Base-by-base conservation (phyloP, 164 flowering plant species). In the Euptelea pleiosperma region DNA sequence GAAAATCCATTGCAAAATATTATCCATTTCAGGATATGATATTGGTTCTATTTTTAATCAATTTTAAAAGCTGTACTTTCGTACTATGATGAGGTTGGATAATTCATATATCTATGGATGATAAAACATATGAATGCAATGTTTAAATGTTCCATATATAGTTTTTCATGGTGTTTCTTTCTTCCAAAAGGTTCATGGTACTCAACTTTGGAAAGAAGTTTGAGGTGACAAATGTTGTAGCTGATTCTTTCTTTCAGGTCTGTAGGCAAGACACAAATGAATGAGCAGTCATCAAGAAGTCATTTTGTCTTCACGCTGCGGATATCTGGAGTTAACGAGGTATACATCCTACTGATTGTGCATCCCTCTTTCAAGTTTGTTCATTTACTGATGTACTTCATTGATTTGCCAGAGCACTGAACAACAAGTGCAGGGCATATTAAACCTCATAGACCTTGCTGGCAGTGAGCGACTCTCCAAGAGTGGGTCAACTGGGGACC, bases 401-500 rank as follows among this genome's bases (percentile, higher is more conserved):
- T 29, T 34, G 28, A 5, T 57, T 53, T 36, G 35, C 21, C 55
- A 91, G 97, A 82, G 87, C 75, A 94, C 96, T 8, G 96, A 89
- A 22, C 93, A 89, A 74, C 96, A 91, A 75, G 97, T 94, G 4
- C 93, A 89, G 65, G 97, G 99, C 22, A 80, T 91, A 5, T 63
- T 94, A 54, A 94, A 94, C 68, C 90, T 94, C 9, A 85, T 94
- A 57, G 99, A 94, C 64, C 91, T 94, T 61, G 99, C 99, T 36
- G 99, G 99, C 3, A 94, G 99, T 62, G 99, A 94, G 65, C 93
- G 99, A n/a, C 82, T 94, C 35, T 94, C 99, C 1, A 91, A 84
- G 71, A 94, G 99, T 71, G 97, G 97, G 8, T 79, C 97, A 43
- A 89, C 95, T 11, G 99, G 97, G 19, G 97, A 91, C 24, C 82